Base-by-base conservation (phyloP, 139 green algal genomes). In the Dunaliella primolecta region DNA sequence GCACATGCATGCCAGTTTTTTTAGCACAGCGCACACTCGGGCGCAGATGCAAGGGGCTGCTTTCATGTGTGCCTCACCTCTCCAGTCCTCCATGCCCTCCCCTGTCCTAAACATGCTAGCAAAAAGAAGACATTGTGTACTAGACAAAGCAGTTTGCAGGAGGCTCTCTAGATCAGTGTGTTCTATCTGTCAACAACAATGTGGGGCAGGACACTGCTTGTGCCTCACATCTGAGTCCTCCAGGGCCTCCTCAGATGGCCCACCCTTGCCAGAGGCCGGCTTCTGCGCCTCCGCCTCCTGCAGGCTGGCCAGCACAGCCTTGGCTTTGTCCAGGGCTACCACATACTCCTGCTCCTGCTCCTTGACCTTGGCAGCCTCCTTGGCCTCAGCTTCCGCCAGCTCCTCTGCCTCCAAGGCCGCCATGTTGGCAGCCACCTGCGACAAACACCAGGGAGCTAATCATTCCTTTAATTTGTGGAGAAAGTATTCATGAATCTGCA, bases 291-390 rank as follows among this genome's bases (percentile, higher is more conserved):
- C 46, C 7, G 46, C 46, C 7, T 64, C 46, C 15, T 64, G 46
- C 46, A 64, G 15, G 46, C 46, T 64, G 46, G 46, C 46, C 46
- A 64, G 15, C 7, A 15, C 15, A 15, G 46, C 46, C 46, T 15
- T 64, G 46, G 46, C 46, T 7, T 64, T 64, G 46, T 64, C 46
- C 46, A 25, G 46, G 46, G 46, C 7, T 7, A 15, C 46, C 7
- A 64, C 46, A 11, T 74, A 31, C 37, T 37, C 32, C 23, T 29
- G 20, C 37, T 83, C 78, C 29, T 74, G 25, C 15, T 70, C 25
- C 38, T 83, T 75, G 24, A 74, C 36, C 78, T 75, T 83, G 36
- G 78, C 34, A 24, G n/a, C 35, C 37, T 83, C 78, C 27, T 74
- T 30, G 1, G 29, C 75, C 1, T 36, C 30, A 20, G n/a, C 75